Base-by-base conservation (phyloP, 306 rosid species). In the Lathyrus tuberosus region DNA sequence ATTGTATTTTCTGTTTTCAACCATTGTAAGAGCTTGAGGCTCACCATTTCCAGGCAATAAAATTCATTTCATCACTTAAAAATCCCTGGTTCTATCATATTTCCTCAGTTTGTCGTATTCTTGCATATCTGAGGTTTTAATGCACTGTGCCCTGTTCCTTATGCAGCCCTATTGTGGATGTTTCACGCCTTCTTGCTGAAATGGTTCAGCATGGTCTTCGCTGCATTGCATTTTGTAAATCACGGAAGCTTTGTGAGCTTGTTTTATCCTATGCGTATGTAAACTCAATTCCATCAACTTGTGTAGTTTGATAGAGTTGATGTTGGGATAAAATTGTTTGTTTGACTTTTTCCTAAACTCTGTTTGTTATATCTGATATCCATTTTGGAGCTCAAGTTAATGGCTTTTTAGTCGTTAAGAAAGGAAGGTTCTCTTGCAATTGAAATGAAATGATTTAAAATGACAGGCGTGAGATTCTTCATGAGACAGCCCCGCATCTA, bases 131-230 rank as follows among this genome's bases (percentile, higher is more conserved):
- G 8, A 53, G 67, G 73, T 76, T 61, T 81, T 38, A 74, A 67
- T 56, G 40, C 22, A 42, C 74, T 52, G 54, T 59, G 60, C 67
- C 46, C 72, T 38, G 64, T 56, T 65, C 37, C 43, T 56, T 74
- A 82, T 76, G 84, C 97, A 90, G 96, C 84, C 79, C 96, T 35
- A 83, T 88, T 65, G 65, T 80, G 81, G 91, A 84, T 65, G 75
- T 83, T 47, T 84, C 98, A 1, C 76, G 83, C 69, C 96, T 90
- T 56, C 86, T 94, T 73, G 97, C 96, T 10, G 98, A 94, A 85
- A 90, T 94, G 98, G 90, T 94, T 75, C 96, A 85, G 87, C 98
- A 94, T 78, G 95, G 98, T 71, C 97, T 94, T 83, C 95, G 98
- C 62, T 86, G 97, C 84, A 85, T 94, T 57, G 88, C 95, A 26